These are phyloP conservation scores for Macadamia integrifolia DNA, from an alignment of 164 flowering plant species.

Conservation along the genomic window DNA sequence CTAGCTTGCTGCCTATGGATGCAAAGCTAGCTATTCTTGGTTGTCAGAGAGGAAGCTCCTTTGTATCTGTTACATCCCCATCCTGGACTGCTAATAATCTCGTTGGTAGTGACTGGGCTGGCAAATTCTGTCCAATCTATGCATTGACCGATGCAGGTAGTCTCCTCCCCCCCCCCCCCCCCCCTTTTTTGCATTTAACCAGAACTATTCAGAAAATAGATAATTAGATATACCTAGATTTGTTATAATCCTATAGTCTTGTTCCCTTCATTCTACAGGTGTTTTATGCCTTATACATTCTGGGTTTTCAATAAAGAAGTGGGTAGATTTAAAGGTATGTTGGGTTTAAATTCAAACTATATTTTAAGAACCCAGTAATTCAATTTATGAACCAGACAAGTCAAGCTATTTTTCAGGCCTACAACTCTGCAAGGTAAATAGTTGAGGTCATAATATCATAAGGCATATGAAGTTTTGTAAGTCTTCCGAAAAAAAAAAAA, in stretches of 20 bases:
- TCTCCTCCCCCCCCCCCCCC: background rate
- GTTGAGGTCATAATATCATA: background rate
- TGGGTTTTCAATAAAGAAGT: conserved; percentile 38
- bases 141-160: conserved; percentile 66
- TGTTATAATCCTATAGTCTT: background rate
- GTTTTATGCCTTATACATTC: conserved; percentile 46
- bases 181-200: too few species aligned
- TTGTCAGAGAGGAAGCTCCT: conserved; percentile 44
- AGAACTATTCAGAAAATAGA: background rate
- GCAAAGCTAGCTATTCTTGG: conserved; percentile 52
- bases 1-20: conserved; percentile 25
- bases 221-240: background rate
- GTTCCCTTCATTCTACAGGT: conserved; percentile 31
- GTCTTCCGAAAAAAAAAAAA: too few species aligned
- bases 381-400: background rate
- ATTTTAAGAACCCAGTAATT: background rate
- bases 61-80: conserved; percentile 43
- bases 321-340: conserved; percentile 60
- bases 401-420: background rate
- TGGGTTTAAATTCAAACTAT: background rate
- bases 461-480: background rate
- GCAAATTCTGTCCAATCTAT: conserved; percentile 32
- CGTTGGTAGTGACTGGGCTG: conserved; percentile 16
- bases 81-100: conserved; percentile 13
- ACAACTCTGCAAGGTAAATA: background rate